Percentiles rank a stretch among this genome's conserved stretches.
phyloP scores from a whole-genome alignment of 2,329 filamentous ascomycete species.

The Zasmidium angulare region DNA sequence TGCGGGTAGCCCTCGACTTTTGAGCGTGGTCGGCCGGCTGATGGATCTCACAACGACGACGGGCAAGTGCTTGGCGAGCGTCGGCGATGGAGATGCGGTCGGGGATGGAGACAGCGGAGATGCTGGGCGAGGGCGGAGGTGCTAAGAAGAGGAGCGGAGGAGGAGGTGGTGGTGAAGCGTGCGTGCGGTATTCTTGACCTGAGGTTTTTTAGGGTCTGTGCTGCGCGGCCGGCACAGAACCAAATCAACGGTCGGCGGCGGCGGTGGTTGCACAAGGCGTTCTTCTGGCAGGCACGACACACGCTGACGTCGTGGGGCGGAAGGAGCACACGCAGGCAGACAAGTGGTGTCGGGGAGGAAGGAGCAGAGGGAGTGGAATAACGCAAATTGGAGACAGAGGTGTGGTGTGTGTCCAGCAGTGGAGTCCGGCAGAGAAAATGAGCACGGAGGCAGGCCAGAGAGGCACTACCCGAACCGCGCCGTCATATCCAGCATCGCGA shows the following conservation, averaged over 20 bases:
- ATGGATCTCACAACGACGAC: background rate
- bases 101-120: background rate
- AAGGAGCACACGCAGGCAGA: background rate
- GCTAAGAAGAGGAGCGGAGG: too few relatives aligned
- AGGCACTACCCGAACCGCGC: background rate
- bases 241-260: background rate
- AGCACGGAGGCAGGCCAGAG: background rate
- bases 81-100: background rate
- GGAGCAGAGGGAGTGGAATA: background rate
- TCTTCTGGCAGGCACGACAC: background rate
- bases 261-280: background rate
- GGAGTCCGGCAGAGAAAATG: background rate
- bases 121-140: background rate
- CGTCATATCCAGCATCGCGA: too few relatives aligned
- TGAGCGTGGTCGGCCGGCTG: background rate
- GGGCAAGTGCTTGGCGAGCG: background rate
- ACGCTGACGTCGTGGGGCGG: background rate
- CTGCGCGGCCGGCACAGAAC: background rate
- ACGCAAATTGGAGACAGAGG: background rate
- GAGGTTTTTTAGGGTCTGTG: background rate
- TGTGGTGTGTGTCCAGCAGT: background rate
- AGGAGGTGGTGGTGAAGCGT: too few relatives aligned
- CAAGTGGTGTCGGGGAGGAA: background rate
- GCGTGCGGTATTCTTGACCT: too few relatives aligned
- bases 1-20: background rate